phyloP scores from a whole-genome alignment of 345 rosid species.

The Populus pruinosa region DNA sequence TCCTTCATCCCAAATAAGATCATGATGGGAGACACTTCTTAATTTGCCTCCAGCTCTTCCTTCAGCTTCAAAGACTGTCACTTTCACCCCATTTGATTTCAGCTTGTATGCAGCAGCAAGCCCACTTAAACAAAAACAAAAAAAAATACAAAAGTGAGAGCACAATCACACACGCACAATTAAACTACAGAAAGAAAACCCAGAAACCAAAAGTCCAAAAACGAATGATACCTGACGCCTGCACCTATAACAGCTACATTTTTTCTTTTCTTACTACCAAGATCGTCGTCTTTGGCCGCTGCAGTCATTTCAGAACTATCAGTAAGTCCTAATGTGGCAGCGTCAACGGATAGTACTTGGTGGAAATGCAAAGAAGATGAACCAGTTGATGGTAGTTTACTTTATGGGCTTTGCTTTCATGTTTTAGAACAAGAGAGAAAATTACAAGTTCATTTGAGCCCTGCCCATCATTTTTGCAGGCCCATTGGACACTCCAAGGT shows the following conservation, averaged over 20 bases:
- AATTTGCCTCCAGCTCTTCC: constrained; percentile 83
- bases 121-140: constrained; percentile 45
- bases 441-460: too few relatives aligned
- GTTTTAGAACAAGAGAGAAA: too few relatives aligned
- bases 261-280: constrained; percentile 6
- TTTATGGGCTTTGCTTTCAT: too few relatives aligned
- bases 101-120: constrained; percentile 91
- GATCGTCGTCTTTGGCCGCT: too few relatives aligned
- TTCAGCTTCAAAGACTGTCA: constrained; percentile 82
- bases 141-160: neutral
- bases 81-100: constrained; percentile 71
- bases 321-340: too few relatives aligned
- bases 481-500: too few relatives aligned
- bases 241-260: constrained; percentile 83
- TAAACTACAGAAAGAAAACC: neutral
- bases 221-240: constrained; percentile 60
- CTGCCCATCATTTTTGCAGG: too few relatives aligned
- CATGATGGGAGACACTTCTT: constrained; percentile 56
- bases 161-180: neutral
- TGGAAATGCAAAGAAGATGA: too few relatives aligned
- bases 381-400: too few relatives aligned
- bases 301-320: too few relatives aligned
- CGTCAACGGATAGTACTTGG: too few relatives aligned
- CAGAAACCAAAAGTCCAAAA: neutral
- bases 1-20: constrained; percentile 88